Base-by-base conservation (phyloP, 345 rosid species). In the Citrus mangshanensis region DNA sequence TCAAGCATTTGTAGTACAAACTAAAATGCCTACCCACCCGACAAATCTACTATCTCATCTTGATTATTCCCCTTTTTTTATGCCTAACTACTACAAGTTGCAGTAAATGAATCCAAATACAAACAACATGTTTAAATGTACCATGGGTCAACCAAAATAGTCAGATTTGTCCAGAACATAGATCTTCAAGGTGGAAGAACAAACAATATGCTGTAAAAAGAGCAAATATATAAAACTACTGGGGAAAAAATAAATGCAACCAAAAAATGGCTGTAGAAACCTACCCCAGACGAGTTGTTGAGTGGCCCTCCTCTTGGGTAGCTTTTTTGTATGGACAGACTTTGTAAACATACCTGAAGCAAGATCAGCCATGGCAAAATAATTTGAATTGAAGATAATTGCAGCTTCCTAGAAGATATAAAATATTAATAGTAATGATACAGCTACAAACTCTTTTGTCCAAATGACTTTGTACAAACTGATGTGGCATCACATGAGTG, bases 281-380 rank as follows among this genome's bases (percentile, higher is more conserved):
- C 70, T 93, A 97, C 98, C 98, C 99, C 82, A 97, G 81, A 65
- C 79, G 81, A 49, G 98, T 91, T 60, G 84, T 83, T 2, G 91
- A n/a, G 75, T 90, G 81, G 34, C 93, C 96, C 81, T 97, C 98
- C 82, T 82, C 89, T 79, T 94, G 99, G 74, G 97, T 84, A 81
- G 98, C 90, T 82, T 93, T 90, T 85, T 92, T 94, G 81, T 86
- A 94, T 22, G 88, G 96, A 79, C 98, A 97, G 67, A 94, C 92
- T 86, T 92, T 97, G 91, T 97, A 97, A 77, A 90, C 84, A 81
- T 97, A 94, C 91, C 99, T 97, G 87, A 75, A 84, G 58, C 22
- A 61, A 42, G 70, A 71, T 68, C 55, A 16, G 9, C 68, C 72
- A 67, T 69, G 38, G 76, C 35, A 66, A 81, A 76, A 68, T 13